Percentiles rank a stretch among this genome's conserved stretches.
Conservation (phyloP, 306 rosid species). For the Quercus berberidifolia region DNA sequence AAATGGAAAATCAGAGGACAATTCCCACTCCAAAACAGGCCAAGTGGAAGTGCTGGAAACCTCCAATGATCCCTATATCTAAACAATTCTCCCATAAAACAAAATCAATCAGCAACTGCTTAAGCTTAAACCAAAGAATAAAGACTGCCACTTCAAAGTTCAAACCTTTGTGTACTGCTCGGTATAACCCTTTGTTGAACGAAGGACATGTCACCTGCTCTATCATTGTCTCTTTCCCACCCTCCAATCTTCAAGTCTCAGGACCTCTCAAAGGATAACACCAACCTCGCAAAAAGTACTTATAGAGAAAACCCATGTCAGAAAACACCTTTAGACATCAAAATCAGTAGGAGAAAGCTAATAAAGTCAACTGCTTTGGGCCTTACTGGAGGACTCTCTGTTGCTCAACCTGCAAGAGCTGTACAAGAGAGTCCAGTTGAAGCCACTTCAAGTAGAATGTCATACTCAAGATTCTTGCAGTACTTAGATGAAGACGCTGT, state of each 20-base stretch:
- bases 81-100: constrained; percentile 22
- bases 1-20: not conserved
- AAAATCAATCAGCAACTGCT: constrained; percentile 4
- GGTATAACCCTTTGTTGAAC: not conserved
- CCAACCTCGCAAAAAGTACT: constrained; percentile 25
- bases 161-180: not conserved
- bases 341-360: constrained; percentile 41
- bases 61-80: constrained; percentile 29
- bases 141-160: not conserved
- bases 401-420: constrained; percentile 44
- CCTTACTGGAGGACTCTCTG: constrained; percentile 29
- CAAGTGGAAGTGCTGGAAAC: constrained; percentile 40
- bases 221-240: constrained; percentile 41
- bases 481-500: constrained; percentile 63
- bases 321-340: constrained; percentile 22
- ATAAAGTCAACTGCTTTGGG: constrained; percentile 33
- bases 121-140: not conserved
- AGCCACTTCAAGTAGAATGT: constrained; percentile 50
- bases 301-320: constrained; percentile 32
- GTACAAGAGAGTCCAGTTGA: constrained; percentile 57
- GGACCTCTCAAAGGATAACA: constrained; percentile 31
- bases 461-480: constrained; percentile 72
- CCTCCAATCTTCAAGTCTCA: constrained; percentile 46
- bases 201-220: constrained; percentile 38
- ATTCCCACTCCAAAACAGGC: constrained; percentile 1